Evolutionary conservation across 1,284 basidiomycete genomes (phyloP).

Genomic region (Mycena sp.): DNA sequence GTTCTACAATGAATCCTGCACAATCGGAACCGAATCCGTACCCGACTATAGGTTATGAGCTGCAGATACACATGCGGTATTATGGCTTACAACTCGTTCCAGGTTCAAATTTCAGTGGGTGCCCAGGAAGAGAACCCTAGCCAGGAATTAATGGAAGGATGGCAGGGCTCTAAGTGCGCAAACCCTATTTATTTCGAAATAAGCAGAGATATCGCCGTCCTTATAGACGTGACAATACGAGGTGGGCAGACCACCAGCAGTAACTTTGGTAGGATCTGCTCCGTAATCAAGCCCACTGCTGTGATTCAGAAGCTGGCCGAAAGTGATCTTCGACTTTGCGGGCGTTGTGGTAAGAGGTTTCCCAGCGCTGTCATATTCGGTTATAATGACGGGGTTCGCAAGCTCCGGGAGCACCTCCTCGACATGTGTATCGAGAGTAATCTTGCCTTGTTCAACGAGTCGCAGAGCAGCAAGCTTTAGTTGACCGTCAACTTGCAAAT

Average conservation of each 20-base stretch:
- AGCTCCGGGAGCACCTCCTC: slow-evolving; percentile 42
- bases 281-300: slow-evolving; percentile 41
- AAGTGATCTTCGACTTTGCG: slow-evolving; percentile 31
- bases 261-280: not conserved
- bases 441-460: slow-evolving; percentile 42
- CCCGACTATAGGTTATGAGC: slow-evolving; percentile 33
- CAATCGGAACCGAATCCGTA: slow-evolving; percentile 43
- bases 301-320: slow-evolving; percentile 44
- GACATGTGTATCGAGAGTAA: slow-evolving; percentile 38
- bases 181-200: slow-evolving; percentile 37
- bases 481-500: not conserved
- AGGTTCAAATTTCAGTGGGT: slow-evolving; percentile 44
- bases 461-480: slow-evolving; percentile 42
- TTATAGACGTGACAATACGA: slow-evolving; percentile 7
- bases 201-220: slow-evolving; percentile 30
- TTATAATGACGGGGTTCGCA: slow-evolving; percentile 38
- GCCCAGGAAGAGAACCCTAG: slow-evolving; percentile 37
- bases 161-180: not conserved
- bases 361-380: slow-evolving; percentile 8
- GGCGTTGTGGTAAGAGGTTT: slow-evolving; percentile 7
- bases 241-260: not conserved
- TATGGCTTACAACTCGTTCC: slow-evolving; percentile 44
- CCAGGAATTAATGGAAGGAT: not conserved
- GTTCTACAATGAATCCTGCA: slow-evolving; percentile 43
- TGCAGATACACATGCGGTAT: no score